These are phyloP conservation scores for Pharnaceum exiguum DNA, from an alignment of 148 eudicot species.

Conservation along the genomic window DNA sequence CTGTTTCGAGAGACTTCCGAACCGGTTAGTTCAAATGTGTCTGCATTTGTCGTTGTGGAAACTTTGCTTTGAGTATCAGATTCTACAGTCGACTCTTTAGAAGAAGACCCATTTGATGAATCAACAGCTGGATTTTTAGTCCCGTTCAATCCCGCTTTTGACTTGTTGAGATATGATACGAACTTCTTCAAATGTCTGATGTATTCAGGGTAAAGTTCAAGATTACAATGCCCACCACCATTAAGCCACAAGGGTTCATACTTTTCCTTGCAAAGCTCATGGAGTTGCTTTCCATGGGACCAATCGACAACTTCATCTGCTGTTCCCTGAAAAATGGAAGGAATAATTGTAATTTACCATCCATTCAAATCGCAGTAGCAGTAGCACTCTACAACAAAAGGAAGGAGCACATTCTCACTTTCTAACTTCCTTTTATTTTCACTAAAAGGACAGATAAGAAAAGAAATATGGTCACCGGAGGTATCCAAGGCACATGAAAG, in stretches of 20 bases:
- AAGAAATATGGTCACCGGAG: not conserved
- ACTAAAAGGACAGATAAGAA: not conserved
- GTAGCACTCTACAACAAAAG: constrained; percentile 2
- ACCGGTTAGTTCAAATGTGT: constrained; percentile 39
- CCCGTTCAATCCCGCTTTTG: constrained; percentile 29
- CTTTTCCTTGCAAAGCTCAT: constrained; percentile 80
- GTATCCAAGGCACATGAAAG: not conserved
- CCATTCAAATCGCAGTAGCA: no score
- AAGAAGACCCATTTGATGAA: constrained; percentile 27
- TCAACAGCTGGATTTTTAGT: constrained; percentile 9
- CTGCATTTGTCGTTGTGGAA: constrained; percentile 34
- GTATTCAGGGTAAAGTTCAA: constrained; percentile 87
- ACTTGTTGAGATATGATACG: constrained; percentile 58
- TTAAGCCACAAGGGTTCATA: constrained; percentile 88
- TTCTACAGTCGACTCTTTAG: constrained; percentile 37
- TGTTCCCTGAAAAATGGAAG: constrained; percentile 51
- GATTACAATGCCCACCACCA: constrained; percentile 96
- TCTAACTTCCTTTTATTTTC: not conserved
- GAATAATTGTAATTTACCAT: not conserved
- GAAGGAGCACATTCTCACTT: not conserved
- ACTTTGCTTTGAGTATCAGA: constrained; percentile 34
- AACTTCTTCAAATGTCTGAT: constrained; percentile 77
- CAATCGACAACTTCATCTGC: constrained; percentile 93
- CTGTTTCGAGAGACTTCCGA: constrained; percentile 83
- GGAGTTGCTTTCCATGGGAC: constrained; percentile 89